These are phyloP conservation scores for Polyporus tsugae DNA, from an alignment of 1,284 basidiomycete genomes.

Conservation along the genomic window DNA sequence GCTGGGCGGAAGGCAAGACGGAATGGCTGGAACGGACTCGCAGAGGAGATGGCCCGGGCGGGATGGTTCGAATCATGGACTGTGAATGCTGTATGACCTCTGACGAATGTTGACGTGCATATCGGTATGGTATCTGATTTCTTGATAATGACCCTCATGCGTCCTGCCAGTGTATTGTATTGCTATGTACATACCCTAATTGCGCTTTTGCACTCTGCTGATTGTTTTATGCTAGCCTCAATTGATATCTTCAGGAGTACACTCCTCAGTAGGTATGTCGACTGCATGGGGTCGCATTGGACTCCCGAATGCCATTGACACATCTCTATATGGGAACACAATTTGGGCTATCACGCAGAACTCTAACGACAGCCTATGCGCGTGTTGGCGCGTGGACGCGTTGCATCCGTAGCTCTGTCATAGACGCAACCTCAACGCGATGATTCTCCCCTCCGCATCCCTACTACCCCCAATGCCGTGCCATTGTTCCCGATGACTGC, in stretches of 20 bases:
- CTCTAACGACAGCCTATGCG: no score
- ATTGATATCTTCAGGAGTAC: background rate
- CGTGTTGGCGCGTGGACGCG: background rate
- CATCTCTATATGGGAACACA: background rate
- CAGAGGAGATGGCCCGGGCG: constrained; percentile 72
- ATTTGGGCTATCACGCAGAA: no score
- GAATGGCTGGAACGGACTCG: constrained; percentile 68
- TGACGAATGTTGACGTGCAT: background rate
- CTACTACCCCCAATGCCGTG: background rate
- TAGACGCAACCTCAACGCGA: background rate
- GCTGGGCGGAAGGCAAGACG: constrained; percentile 73
- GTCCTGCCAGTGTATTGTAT: constrained; percentile 5
- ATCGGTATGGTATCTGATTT: background rate
- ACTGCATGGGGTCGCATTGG: no score
- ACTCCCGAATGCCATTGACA: background rate
- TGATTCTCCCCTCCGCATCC: background rate
- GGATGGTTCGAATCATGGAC: constrained; percentile 67
- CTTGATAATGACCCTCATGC: background rate
- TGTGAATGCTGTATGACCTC: constrained; percentile 6
- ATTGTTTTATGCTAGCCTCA: background rate
- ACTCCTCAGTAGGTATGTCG: background rate
- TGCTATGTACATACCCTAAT: background rate
- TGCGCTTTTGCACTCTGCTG: background rate
- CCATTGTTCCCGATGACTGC: background rate
- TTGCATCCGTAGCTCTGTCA: background rate